Percentiles rank a stretch among this genome's conserved stretches.
These are phyloP conservation scores for Hirschfeldia incana DNA, from an alignment of 345 rosid genomes.

Conservation along the genomic window DNA sequence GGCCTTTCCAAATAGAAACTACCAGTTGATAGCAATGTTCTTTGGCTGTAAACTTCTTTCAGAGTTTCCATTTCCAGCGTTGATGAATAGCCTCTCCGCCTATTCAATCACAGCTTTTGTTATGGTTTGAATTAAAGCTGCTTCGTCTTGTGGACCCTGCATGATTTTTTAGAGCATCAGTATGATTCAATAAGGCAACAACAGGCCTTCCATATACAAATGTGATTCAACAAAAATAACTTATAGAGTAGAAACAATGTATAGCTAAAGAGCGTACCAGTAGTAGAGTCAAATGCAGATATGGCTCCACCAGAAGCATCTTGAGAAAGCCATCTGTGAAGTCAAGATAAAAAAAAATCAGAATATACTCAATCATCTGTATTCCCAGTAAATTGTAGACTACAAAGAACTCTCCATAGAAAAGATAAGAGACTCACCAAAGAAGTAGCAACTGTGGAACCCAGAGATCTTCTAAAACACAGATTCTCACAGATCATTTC, in stretches of 20 bases:
- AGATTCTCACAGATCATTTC: constrained; percentile 45
- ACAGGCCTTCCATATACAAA: background rate
- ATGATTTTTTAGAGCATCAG: constrained; percentile 16
- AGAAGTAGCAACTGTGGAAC: constrained; percentile 53
- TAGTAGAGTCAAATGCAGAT: constrained; percentile 48
- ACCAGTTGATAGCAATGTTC: constrained; percentile 56
- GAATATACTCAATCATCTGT: background rate
- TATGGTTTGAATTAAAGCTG: constrained; percentile 45
- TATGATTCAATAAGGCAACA: background rate
- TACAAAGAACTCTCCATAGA: background rate
- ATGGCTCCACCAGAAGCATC: constrained; percentile 60
- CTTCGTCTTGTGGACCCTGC: constrained; percentile 62
- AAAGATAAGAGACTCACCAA: constrained; percentile 48
- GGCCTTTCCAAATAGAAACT: constrained; percentile 53
- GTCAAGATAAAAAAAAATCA: constrained; percentile 21
- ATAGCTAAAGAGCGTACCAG: constrained; percentile 50
- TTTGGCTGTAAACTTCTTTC: constrained; percentile 42
- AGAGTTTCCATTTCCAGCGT: constrained; percentile 41
- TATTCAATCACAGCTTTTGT: constrained; percentile 50
- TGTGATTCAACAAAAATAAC: background rate
- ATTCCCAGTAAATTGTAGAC: background rate
- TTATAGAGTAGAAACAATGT: background rate
- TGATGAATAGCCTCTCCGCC: constrained; percentile 49
- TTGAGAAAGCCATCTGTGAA: constrained; percentile 54
- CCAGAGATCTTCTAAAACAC: constrained; percentile 50